phyloP scores from a whole-genome alignment of 208 protist species.

The Leishmania braziliensis region DNA sequence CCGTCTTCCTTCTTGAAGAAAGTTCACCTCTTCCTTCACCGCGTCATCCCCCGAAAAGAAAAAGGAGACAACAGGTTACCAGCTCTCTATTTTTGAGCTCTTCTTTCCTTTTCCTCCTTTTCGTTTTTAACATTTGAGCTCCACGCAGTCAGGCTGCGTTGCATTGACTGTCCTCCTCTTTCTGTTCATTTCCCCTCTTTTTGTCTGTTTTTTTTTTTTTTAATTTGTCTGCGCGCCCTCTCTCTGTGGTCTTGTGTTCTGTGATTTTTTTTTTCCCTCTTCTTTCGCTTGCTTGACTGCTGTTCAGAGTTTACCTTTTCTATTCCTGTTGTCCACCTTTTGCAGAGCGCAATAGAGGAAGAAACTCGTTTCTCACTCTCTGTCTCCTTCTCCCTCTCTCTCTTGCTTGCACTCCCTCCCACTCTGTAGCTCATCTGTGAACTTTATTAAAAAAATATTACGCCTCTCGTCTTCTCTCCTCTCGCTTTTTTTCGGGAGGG shows the following conservation, averaged over 20 bases:
- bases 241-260: neutral
- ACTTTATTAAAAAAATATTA: no score
- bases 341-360: conserved; percentile 9
- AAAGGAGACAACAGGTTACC: neutral
- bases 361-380: neutral
- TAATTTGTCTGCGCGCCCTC: conserved; percentile 7
- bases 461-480: neutral
- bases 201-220: conserved; percentile 18
- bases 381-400: neutral
- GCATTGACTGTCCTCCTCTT: neutral
- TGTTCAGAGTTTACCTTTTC: conserved; percentile 2
- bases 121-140: neutral
- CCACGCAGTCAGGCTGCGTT: neutral
- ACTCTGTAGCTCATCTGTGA: conserved; percentile 3
- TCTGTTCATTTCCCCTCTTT: conserved; percentile 3
- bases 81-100: neutral
- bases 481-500: neutral
- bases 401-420: neutral
- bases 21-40: neutral
- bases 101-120: neutral
- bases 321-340: conserved; percentile 3
- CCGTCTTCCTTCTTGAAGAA: neutral
- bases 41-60: neutral
- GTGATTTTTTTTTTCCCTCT: neutral
- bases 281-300: neutral